A percentile compares a stretch with the other conserved stretches of the same genome.
These are phyloP conservation scores for Phaffia rhodozyma DNA, from an alignment of 1,284 basidiomycete species.

Conservation along the genomic window DNA sequence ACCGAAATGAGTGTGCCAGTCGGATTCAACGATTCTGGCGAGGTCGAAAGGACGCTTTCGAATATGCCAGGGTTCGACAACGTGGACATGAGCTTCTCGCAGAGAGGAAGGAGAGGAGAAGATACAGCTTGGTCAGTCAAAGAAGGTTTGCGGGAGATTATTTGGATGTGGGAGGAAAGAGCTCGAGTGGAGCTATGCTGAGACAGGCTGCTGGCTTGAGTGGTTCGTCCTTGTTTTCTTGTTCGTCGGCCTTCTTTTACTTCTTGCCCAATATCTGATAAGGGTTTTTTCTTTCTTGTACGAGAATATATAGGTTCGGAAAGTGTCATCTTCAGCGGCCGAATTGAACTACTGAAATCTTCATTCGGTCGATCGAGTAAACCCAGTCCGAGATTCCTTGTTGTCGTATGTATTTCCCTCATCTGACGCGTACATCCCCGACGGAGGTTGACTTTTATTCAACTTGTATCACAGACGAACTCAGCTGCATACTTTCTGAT, in stretches of 20 bases:
- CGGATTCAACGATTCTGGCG: constrained; percentile 98
- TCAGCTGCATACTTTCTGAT: constrained; percentile 75
- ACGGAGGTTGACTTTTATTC: neutral
- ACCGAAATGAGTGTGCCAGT: constrained; percentile 86
- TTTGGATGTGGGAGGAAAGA: constrained; percentile 73
- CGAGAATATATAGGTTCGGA: constrained; percentile 42
- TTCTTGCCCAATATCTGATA: neutral
- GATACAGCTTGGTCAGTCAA: constrained; percentile 88
- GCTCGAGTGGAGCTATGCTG: constrained; percentile 68
- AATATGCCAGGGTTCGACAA: constrained; percentile 78
- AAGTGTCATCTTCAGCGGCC: constrained; percentile 73
- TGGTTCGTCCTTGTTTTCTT: constrained; percentile 41
- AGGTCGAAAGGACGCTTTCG: constrained; percentile 88
- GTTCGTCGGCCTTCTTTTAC: neutral
- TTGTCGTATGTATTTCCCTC: constrained; percentile 51
- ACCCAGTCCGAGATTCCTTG: constrained; percentile 78
- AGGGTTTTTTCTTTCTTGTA: neutral
- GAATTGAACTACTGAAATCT: constrained; percentile 72
- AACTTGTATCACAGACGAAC: constrained; percentile 49
- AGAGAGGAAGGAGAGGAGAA: constrained; percentile 80
- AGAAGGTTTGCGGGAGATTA: constrained; percentile 96
- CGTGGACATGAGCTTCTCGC: constrained; percentile 88
- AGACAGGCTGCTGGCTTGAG: constrained; percentile 60
- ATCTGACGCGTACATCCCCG: neutral
- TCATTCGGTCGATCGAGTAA: constrained; percentile 82